Percentiles rank a stretch among this genome's conserved stretches.
These are phyloP conservation scores for Diaporthe citriasiana DNA, from an alignment of 2,329 filamentous ascomycete species.

Conservation along the genomic window DNA sequence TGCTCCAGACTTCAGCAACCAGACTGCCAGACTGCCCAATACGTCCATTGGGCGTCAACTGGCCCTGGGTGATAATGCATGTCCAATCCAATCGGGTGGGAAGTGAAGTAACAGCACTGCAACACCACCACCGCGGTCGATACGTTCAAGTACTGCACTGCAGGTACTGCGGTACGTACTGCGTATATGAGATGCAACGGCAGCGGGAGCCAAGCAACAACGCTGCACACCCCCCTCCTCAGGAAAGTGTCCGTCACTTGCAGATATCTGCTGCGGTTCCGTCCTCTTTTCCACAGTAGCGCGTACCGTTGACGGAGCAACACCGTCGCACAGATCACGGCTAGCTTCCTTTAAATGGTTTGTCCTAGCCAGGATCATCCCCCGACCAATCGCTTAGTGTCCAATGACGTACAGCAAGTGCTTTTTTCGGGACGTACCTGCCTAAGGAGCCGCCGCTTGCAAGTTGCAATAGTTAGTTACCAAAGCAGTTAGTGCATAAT, in stretches of 20 bases:
- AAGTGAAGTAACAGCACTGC: not conserved
- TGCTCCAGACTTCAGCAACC: no score
- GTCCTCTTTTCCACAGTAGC: not conserved
- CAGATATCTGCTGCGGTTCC: not conserved
- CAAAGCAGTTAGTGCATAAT: no score
- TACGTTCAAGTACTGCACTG: no score
- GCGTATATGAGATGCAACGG: not conserved
- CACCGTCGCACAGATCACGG: constrained; percentile 6
- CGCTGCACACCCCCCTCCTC: not conserved
- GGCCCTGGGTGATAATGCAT: not conserved
- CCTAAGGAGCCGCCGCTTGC: not conserved
- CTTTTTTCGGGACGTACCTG: not conserved
- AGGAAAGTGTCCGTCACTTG: not conserved
- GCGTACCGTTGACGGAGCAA: constrained; percentile 22
- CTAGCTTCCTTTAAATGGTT: not conserved
- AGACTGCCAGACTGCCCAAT: not conserved
- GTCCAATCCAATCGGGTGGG: constrained; percentile 3
- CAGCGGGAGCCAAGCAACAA: not conserved
- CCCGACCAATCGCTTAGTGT: constrained; percentile 6
- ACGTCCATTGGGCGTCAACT: constrained; percentile 9
- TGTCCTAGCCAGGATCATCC: constrained; percentile 9
- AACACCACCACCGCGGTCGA: not conserved
- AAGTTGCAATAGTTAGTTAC: no score
- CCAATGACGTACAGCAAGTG: not conserved
- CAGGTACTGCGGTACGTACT: no score